Base-by-base conservation (phyloP, 345 rosid genomes). In the Triadica sebifera region DNA sequence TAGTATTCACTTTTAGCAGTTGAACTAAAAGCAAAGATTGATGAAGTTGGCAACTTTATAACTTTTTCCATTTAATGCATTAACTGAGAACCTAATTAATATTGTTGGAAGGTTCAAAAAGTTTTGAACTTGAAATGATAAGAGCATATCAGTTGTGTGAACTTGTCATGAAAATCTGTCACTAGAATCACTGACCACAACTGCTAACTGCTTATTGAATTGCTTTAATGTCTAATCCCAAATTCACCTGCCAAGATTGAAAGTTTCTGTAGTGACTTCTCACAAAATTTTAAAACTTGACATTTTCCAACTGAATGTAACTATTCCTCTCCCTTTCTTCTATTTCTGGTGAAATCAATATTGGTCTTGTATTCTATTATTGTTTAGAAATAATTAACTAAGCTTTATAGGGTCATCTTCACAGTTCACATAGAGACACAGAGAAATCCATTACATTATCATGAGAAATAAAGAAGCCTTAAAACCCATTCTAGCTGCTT, bases 201-300 rank as follows among this genome's bases (percentile, higher is more conserved):
- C 11, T 52, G 50, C 49, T 81, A 71, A 74, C 78, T 39, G 78
- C 72, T 77, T 53, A 55, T 49, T 77, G 19, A 79, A n/a, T 71
- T 62, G 72, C 55, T 71, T 79, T 76, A 74, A 70, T 65, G 63
- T 39, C 65, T 38, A 61, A 49, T 38, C 77, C 64, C 70, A 74
- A 75, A 64, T n/a, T 76, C 79, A 77, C 78, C 77, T 4, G 68
- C 72, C 71, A 70, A 41, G 13, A 55, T 29, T 66, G 13, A 70
- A 71, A 8, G 6, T 29, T 62, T 47, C 24, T 24, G 65, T 29
- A 24, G 10, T 0, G 25, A 15, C 53, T 47, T 29, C 62, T 60
- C 20, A 34, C 16, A 47, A 13, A 20, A 59, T 3, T 62, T 39
- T 24, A 45, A 65, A 41, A 52, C 38, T 43, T 67, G 20, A 43